phyloP scores from a whole-genome alignment of 1,284 basidiomycete genomes.

The Tilletia horrida region DNA sequence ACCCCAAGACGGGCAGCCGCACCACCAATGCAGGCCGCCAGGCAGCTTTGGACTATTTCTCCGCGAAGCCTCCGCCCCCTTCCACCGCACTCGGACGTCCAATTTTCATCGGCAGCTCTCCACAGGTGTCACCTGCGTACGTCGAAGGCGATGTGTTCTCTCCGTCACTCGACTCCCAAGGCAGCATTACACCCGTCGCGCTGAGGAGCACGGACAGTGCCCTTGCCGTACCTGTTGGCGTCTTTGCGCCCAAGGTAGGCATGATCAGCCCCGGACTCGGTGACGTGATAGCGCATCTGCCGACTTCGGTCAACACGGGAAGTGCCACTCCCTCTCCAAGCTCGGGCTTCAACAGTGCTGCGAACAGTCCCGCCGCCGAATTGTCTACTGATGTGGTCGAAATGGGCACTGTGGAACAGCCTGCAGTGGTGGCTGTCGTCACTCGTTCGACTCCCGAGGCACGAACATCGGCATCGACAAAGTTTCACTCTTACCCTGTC shows the following conservation, averaged over 20 bases:
- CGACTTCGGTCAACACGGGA: constrained; percentile 20
- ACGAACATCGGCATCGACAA: neutral
- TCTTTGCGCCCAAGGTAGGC: constrained; percentile 35
- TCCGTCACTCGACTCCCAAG: constrained; percentile 28
- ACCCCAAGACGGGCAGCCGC: constrained; percentile 45
- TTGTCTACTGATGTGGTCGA: neutral
- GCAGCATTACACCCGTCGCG: constrained; percentile 28
- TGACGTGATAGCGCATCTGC: constrained; percentile 38
- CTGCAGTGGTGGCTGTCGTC: constrained; percentile 23
- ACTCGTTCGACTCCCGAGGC: constrained; percentile 15
- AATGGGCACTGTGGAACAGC: constrained; percentile 1
- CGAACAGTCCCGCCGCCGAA: too few species aligned
- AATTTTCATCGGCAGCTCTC: neutral
- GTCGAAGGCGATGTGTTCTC: constrained; percentile 30
- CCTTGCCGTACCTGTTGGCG: constrained; percentile 29
- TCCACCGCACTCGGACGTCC: constrained; percentile 9
- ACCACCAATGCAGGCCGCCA: constrained; percentile 40
- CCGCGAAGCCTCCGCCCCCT: constrained; percentile 30
- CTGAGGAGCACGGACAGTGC: neutral
- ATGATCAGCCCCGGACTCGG: constrained; percentile 47
- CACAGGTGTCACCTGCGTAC: too few species aligned
- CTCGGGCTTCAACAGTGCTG: constrained; percentile 22
- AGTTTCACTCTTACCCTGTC: constrained; percentile 39
- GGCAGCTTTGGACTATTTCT: constrained; percentile 50
- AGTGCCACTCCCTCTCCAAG: constrained; percentile 30